A percentile compares a stretch with the other conserved stretches of the same genome.
Evolutionary conservation across 1,139 yeast genomes (phyloP).

Genomic region (Suhomyces atakaporum): DNA sequence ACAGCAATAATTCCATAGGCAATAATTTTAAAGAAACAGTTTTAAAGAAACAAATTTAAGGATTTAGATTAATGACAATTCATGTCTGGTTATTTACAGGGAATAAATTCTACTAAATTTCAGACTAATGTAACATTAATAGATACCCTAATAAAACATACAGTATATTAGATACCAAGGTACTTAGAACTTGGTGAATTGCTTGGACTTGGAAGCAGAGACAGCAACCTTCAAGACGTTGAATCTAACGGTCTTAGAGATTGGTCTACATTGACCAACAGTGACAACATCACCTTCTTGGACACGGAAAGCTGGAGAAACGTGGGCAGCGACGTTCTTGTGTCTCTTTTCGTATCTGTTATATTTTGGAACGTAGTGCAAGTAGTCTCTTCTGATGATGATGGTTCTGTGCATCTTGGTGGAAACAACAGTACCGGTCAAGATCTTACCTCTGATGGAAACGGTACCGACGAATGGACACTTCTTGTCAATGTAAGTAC

Average conservation of each 20-base stretch:
- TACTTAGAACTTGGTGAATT: slow-evolving; percentile 91
- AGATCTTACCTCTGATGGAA: slow-evolving; percentile 99
- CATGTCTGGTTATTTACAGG: too few species aligned
- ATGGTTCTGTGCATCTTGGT: slow-evolving; percentile 99
- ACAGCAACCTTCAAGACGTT: slow-evolving; percentile 96
- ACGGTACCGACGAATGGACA: slow-evolving; percentile 98
- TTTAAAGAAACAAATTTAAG: too few species aligned
- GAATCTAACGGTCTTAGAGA: slow-evolving; percentile 99
- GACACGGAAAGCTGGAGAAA: slow-evolving; percentile 99
- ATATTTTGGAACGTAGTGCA: slow-evolving; percentile 99
- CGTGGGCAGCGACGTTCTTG: slow-evolving; percentile 99
- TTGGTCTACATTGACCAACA: slow-evolving; percentile 99
- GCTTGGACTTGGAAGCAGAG: slow-evolving; percentile 88
- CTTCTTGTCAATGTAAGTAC: slow-evolving; percentile 99
- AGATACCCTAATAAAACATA: slow-evolving; percentile 16
- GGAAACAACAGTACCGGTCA: slow-evolving; percentile 98
- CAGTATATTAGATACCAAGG: slow-evolving; percentile 11
- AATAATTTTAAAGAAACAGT: too few species aligned
- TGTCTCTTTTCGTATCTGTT: slow-evolving; percentile 99
- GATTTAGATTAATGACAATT: too few species aligned
- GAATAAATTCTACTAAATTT: neutral
- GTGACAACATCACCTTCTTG: slow-evolving; percentile 98
- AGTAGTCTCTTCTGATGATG: slow-evolving; percentile 99
- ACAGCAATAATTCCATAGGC: too few species aligned
- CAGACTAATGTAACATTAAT: slow-evolving; percentile 28